Base-by-base conservation (phyloP, 83 land plant genomes). In the Thuja plicata region DNA sequence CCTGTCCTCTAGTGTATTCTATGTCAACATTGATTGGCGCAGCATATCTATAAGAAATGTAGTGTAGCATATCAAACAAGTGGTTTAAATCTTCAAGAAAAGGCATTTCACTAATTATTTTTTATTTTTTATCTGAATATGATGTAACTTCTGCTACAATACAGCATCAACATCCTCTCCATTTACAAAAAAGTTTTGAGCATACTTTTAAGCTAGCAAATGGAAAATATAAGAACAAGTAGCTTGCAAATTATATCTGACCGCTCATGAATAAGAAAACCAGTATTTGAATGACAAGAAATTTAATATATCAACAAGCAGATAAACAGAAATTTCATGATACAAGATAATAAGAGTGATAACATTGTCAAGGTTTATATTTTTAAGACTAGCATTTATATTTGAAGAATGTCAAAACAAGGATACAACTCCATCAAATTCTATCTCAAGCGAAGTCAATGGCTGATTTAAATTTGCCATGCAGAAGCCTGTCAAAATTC, bases 1-100 rank as follows among this genome's bases (percentile, higher is more conserved):
- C 94, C 30, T 90, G 96, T 88, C 94, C 99, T 87, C 88, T 91
- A 24, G 93, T 92, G 81, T 97, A 98, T 87, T 96, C 98, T 24
- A 98, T 88, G 89, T 97, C 94, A 87, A 95, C 99, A 62, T 91
- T 89, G 90, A 98, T 95, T 5, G 98, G 98, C 38, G 99, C 99
- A 84, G 99, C 88, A 95, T 98, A 98, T 70, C 99, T 98, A 77
- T 74, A 84, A 87, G 24, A 77, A 66, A 32, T 0, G 38, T 27
- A 37, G 54, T 79, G 55, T 76, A 32, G 41, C 84, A 37, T 17
- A 24, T 40, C 45, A 87, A 27, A 88, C 17, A 88, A 46, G 15
- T 41, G 32, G n/a, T 21, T 35, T 24, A 32, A 50, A 35, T 43
- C 41, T 24, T 60, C 54, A 84, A 76, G 35, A 35, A 34, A 34